Conservation (phyloP, 1,139 yeast species). For the Kodamaea alishanica region DNA sequence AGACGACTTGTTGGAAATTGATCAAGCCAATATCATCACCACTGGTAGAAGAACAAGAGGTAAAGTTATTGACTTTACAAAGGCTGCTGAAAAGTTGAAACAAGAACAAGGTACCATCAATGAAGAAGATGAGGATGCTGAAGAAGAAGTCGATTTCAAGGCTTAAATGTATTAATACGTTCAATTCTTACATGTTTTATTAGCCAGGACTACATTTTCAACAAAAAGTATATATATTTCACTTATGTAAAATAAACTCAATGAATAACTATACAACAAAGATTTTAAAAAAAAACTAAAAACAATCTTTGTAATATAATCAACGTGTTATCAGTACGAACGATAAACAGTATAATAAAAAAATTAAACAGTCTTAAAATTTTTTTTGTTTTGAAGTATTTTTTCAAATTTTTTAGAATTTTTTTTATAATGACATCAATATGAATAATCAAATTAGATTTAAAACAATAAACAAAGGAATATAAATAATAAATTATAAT, state of each 20-base stretch:
- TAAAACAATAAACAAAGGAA: no score
- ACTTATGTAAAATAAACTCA: no score
- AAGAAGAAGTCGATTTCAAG: slow-evolving; percentile 37
- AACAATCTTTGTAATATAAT: neutral
- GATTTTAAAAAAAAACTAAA: slow-evolving; percentile 1
- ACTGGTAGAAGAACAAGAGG: slow-evolving; percentile 91
- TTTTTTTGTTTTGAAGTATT: slow-evolving; percentile 1
- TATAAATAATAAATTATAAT: neutral
- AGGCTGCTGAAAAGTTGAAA: slow-evolving; percentile 75
- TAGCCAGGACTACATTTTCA: no score
- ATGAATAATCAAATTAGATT: no score
- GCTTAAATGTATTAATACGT: no score
- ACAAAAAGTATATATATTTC: neutral
- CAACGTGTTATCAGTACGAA: no score
- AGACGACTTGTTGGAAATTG: slow-evolving; percentile 81
- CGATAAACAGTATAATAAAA: neutral
- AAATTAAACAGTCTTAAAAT: slow-evolving; percentile 1
- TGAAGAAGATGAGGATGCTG: slow-evolving; percentile 36
- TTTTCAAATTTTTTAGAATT: slow-evolving; percentile 2
- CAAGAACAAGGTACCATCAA: slow-evolving; percentile 38
- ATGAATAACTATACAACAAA: no score
- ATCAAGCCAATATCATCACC: slow-evolving; percentile 75
- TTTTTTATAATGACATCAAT: neutral
- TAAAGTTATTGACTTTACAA: slow-evolving; percentile 77
- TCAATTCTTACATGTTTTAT: no score